Evolutionary conservation across 192 early-diverging fungal genomes (phyloP), one percentile per base, ranked within the genome.

Genomic region (Coemansia aciculifera): DNA sequence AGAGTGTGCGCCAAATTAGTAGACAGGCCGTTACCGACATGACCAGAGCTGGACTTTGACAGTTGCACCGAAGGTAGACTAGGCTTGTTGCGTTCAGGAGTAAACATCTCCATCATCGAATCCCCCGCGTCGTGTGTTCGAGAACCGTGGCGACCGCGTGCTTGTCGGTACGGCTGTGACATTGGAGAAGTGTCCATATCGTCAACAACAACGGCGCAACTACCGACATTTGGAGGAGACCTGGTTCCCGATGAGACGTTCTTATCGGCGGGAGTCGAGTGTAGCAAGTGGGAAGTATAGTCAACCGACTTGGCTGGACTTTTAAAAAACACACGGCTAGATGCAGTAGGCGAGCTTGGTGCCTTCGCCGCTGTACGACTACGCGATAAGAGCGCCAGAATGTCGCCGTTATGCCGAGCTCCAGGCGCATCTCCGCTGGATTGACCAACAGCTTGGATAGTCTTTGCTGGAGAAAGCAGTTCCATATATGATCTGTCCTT

Each of bases 61-160:
- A 21, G 32, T 52, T 36, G 37, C 34, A 11, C 29, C 15, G 27
- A 23, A 5, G 44, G 9, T 9, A 11, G 38, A 15, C 34, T 34
- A 34, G 32, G 52, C 56, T 64, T 74, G 24, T 69, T 62, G 42
- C 72, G 75, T 67, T 82, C 79, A 0, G 79, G 79, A 9, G 79
- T 77, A 69, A 82, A 77, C 68, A 82, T 70, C 24, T 82, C 79
- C 79, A 82, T 82, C 57, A 82, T 82, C 43, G 79, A 82, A 38
- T 82, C 79, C 15, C 79, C 79, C 5, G 67, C 63, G 43, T 81
- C 78, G 32, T 63, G 67, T 8, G 62, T 29, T 21, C 32, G 59
- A 13, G 59, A 37, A 12, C 49, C 61, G 6, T 49, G 60, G 23
- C 62, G 61, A 23, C 9, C 38, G 36, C 36, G 48, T 5, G n/a